Base-by-base conservation (phyloP, 768 basidiomycete species). In the Xerocomellus chrysenteron region DNA sequence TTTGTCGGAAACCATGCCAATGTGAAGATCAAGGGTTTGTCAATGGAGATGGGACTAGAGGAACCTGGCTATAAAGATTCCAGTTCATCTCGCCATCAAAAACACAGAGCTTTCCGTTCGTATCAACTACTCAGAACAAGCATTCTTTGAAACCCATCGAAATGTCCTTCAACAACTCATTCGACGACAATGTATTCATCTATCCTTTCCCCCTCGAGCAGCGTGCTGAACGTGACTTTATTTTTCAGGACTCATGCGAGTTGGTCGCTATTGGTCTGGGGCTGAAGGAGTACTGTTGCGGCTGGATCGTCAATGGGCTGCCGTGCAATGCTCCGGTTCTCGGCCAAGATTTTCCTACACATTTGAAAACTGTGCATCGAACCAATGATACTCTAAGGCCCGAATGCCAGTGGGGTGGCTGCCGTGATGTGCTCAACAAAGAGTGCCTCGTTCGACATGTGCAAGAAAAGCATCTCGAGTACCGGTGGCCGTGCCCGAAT, bases 391-490 rank as follows among this genome's bases (percentile, higher is more conserved):
- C 35, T 2, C 37, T 48, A 14, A 59, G 47, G 47, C 35, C 52
- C 13, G 2, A 8, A 8, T 69, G 68, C 36, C 33, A 2, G 16
- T 69, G 68, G 68, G 19, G 19, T 26, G 6, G n/a, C 6, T 69
- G 68, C 11, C 51, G 51, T 3, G 68, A 67, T 0, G 19, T 2
- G 7, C 47, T 69, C 4, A 62, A 10, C 7, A 65, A 12, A 10
- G 61, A 54, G 0, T 58, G 56, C 6, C 41, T 70, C 19, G 50
- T 58, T 5, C 42, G 71, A 1, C 69, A 70, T 24, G 52, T 72
- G 3, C 54, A 66, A 39, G 68, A 68, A 14, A 59, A 1, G 7
- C 71, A 70, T 40, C 60, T 72, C 6, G 50, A 26, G 16, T 60
- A 55, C 36, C 42, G 41, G 1, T 68, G 71, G 66, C 59, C 68